Conservation (phyloP, 805 yeast genomes). For the Pichia occidentalis region DNA sequence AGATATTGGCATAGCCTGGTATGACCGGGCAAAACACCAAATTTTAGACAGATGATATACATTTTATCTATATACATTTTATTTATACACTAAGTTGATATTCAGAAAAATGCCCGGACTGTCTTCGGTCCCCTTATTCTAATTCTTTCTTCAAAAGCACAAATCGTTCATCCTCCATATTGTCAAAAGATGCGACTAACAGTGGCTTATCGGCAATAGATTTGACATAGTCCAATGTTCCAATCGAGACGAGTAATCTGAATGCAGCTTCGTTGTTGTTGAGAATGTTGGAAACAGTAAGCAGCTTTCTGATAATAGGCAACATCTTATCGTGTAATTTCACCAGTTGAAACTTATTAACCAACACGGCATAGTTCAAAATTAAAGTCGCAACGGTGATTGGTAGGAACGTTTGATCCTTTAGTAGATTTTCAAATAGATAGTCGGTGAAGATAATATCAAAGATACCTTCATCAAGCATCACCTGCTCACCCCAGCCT, state of each 20-base stretch:
- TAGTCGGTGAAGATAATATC: slow-evolving; percentile 30
- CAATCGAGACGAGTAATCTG: slow-evolving; percentile 54
- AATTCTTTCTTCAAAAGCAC: slow-evolving; percentile 19
- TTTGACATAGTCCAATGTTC: slow-evolving; percentile 41
- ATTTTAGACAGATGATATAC: no score
- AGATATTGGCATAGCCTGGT: no score
- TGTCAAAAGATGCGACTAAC: slow-evolving; percentile 9
- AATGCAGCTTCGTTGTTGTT: slow-evolving; percentile 61
- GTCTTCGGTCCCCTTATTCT: background rate
- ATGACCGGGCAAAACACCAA: no score
- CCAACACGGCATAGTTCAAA: slow-evolving; percentile 41
- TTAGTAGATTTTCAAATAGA: slow-evolving; percentile 13
- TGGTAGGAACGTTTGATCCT: slow-evolving; percentile 24
- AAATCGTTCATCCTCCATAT: slow-evolving; percentile 18
- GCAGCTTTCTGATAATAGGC: slow-evolving; percentile 6
- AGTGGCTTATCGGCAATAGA: slow-evolving; percentile 11
- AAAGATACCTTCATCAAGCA: slow-evolving; percentile 37
- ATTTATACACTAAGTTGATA: no score
- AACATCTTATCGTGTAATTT: slow-evolving; percentile 13
- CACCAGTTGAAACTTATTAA: slow-evolving; percentile 25
- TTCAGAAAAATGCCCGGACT: background rate
- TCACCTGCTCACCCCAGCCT: slow-evolving; percentile 41
- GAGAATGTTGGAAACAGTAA: slow-evolving; percentile 13
- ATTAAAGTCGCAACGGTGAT: slow-evolving; percentile 44
- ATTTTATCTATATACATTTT: no score